Conservation (phyloP, 1,139 yeast genomes). For the Groenewaldozyma auringiensis region DNA sequence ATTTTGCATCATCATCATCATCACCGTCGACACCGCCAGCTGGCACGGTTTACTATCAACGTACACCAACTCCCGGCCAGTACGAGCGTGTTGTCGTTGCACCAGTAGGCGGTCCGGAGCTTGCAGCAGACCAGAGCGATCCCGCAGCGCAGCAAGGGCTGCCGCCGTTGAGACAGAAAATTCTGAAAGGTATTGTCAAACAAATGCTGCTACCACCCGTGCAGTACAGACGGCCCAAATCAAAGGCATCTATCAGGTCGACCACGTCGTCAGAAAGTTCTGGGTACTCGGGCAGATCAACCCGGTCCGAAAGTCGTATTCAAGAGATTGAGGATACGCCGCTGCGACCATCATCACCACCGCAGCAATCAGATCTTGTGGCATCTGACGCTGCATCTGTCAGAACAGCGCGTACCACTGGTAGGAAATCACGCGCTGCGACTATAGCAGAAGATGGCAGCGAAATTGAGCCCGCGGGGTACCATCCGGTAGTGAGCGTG, state of each 20-base stretch:
- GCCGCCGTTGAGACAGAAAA: background rate
- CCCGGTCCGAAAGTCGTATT: no score
- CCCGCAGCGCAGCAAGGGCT: background rate
- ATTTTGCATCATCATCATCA: background rate
- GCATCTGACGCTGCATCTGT: background rate
- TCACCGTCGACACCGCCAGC: background rate
- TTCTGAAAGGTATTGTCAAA: background rate
- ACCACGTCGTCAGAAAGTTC: background rate
- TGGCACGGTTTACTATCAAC: no score
- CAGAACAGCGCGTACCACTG: background rate
- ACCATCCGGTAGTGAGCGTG: slow-evolving; percentile 11
- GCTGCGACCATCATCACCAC: background rate
- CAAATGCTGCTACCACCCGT: background rate
- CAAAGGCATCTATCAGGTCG: background rate
- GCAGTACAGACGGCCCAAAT: background rate
- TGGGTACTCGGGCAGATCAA: no score
- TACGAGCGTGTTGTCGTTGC: background rate
- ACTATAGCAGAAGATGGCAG: background rate
- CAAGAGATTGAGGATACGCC: background rate
- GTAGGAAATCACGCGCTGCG: background rate
- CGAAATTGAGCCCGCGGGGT: slow-evolving; percentile 4
- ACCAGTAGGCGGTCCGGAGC: background rate
- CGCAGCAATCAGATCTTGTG: background rate
- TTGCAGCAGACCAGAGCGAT: background rate
- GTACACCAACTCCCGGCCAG: background rate